Evolutionary conservation across 2,329 filamentous ascomycete genomes (phyloP).

Genomic region (Cercospora beticola): DNA sequence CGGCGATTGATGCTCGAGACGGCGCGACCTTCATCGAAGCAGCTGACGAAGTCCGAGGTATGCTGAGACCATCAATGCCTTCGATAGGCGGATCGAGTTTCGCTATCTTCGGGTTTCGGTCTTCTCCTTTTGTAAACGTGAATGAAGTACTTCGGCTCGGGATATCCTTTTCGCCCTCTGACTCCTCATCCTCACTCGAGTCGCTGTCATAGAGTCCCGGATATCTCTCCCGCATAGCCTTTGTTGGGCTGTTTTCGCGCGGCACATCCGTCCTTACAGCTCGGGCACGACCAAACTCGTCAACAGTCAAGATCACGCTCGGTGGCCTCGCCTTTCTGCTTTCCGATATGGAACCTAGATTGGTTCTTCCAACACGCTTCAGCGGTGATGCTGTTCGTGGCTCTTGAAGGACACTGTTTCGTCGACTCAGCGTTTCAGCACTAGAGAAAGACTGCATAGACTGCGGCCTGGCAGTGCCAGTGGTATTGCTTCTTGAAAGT

Average conservation of each 20-base stretch:
- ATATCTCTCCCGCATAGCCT: slow-evolving; percentile 43
- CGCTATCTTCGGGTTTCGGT: slow-evolving; percentile 34
- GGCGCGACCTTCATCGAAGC: slow-evolving; percentile 37
- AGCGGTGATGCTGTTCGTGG: slow-evolving; percentile 49
- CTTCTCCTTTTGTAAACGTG: slow-evolving; percentile 31
- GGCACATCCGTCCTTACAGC: slow-evolving; percentile 34
- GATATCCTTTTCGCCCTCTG: slow-evolving; percentile 33
- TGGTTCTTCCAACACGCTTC: slow-evolving; percentile 45
- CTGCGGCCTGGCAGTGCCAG: slow-evolving; percentile 35
- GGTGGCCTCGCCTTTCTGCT: slow-evolving; percentile 39
- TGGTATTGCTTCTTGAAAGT: slow-evolving; percentile 50
- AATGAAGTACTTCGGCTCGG: slow-evolving; percentile 36
- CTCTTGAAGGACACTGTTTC: slow-evolving; percentile 37
- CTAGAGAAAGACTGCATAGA: slow-evolving; percentile 33
- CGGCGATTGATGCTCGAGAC: slow-evolving; percentile 38
- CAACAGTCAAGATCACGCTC: slow-evolving; percentile 47
- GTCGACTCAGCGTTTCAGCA: slow-evolving; percentile 27
- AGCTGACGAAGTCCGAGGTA: slow-evolving; percentile 37
- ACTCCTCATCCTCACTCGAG: slow-evolving; percentile 32
- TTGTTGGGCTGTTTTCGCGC: slow-evolving; percentile 39
- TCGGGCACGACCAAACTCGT: slow-evolving; percentile 49
- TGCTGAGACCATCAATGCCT: slow-evolving; percentile 36
- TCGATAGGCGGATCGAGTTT: slow-evolving; percentile 39
- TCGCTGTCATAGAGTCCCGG: slow-evolving; percentile 47
- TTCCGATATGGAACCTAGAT: slow-evolving; percentile 50